Base-by-base conservation (phyloP, 257 asterid species). In the Primulina tabacum region DNA sequence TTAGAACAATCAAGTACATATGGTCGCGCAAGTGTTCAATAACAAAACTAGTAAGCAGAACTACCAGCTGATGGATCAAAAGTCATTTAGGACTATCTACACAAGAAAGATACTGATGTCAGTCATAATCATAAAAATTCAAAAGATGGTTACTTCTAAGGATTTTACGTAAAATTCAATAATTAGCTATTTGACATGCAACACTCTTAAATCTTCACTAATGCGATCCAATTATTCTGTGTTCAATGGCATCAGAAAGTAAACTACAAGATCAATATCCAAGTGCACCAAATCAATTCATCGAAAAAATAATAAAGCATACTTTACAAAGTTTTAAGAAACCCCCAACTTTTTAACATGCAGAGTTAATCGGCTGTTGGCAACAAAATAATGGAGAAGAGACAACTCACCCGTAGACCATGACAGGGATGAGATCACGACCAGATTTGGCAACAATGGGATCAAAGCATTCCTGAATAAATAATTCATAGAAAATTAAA, bases 371-470 rank as follows among this genome's bases (percentile, higher is more conserved):
- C 62, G 21, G 68, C 62, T 50, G 20, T 50, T 50, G 57, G 52
- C 34, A 63, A 38, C 8, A 71, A 76, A 52, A 52, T 50, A 65
- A 53, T 35, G 38, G 62, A 60, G 56, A 33, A 58, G 74, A 38
- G 35, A 62, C 56, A 68, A 75, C 98, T 83, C 78, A 94, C 99
- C 98, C 99, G 55, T 94, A 92, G 58, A 94, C 99, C 99, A 94
- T 92, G 80, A 94, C 88, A 20, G 99, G 99, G 78, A 94, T 94
- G 77, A 94, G 92, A 82, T 94, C 99, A n/a, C 97, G 88, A 70
- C 99, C 99, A 72, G 97, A 86, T 81, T 76, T 84, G 71, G 96
- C 93, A 81, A 89, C 87, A 78, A 94, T 94, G 65, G 99, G 99
- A 81, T 94, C 98, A 81, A 94, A 94, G 83, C 98, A 87, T 76